Evolutionary conservation across 345 rosid species (phyloP).

Genomic region (Linum trigynum): DNA sequence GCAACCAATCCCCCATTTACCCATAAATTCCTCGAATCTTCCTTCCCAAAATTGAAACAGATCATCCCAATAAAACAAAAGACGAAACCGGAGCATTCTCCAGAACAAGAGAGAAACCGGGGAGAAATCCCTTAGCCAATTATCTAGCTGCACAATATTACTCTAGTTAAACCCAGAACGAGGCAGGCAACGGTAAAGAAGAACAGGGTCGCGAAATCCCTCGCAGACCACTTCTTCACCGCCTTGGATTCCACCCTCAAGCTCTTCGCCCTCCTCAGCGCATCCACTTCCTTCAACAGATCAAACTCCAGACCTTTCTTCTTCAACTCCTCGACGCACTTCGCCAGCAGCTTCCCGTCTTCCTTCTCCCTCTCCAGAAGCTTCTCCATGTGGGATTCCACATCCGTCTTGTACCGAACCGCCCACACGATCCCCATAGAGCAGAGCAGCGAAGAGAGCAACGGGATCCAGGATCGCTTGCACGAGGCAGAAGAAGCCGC

Average conservation of each 20-base stretch:
- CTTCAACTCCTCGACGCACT: slow-evolving; percentile 89
- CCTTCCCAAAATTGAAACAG: neutral
- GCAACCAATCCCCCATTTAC: neutral
- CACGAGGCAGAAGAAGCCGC: slow-evolving; percentile 20
- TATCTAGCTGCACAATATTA: slow-evolving; percentile 52
- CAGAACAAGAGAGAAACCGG: too few species aligned
- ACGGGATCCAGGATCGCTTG: slow-evolving; percentile 77
- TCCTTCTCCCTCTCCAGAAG: slow-evolving; percentile 78
- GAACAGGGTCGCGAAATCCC: slow-evolving; percentile 66
- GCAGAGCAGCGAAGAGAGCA: slow-evolving; percentile 51
- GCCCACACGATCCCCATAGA: slow-evolving; percentile 84
- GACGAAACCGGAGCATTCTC: neutral
- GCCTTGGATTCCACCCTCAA: slow-evolving; percentile 55
- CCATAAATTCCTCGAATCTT: neutral
- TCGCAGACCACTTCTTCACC: slow-evolving; percentile 76
- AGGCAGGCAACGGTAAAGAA: slow-evolving; percentile 67
- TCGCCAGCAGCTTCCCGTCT: slow-evolving; percentile 61
- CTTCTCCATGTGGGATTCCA: slow-evolving; percentile 69
- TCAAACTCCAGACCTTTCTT: slow-evolving; percentile 84
- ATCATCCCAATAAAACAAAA: neutral
- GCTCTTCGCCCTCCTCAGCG: slow-evolving; percentile 88
- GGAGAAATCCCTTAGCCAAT: too few species aligned
- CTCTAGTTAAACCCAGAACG: slow-evolving; percentile 66
- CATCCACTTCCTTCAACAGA: slow-evolving; percentile 88
- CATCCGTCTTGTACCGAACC: slow-evolving; percentile 66